phyloP scores from a whole-genome alignment of 495 filamentous ascomycete genomes.

The Annulohypoxylon stygium region DNA sequence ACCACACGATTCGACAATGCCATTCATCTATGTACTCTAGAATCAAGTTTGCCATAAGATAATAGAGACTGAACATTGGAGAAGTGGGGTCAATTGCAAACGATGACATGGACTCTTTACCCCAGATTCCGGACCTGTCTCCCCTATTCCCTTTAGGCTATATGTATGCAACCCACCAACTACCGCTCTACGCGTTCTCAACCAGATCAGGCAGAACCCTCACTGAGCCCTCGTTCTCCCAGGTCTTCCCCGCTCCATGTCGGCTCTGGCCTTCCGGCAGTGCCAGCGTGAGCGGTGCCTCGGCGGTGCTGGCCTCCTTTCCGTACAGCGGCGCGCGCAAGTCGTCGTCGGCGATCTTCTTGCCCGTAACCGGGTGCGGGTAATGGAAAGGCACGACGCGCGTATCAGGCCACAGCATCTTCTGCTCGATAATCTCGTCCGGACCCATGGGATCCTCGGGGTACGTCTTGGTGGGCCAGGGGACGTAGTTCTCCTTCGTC shows the following conservation, averaged over 20 bases:
- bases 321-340: constrained; percentile 63
- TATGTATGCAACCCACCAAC: constrained; percentile 43
- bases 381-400: constrained; percentile 69
- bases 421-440: constrained; percentile 66
- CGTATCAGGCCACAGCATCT: constrained; percentile 68
- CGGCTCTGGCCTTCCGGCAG: constrained; percentile 57
- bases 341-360: constrained; percentile 58
- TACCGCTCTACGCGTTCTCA: constrained; percentile 49
- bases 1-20: constrained; percentile 13
- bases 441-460: constrained; percentile 65
- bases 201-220: constrained; percentile 58
- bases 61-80: constrained; percentile 30
- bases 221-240: constrained; percentile 50
- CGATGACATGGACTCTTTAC: constrained; percentile 33
- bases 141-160: constrained; percentile 51
- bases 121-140: constrained; percentile 32
- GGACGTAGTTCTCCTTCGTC: constrained; percentile 65
- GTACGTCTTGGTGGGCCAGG: constrained; percentile 58
- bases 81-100: constrained; percentile 42
- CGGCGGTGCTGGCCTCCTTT: constrained; percentile 52
- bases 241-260: constrained; percentile 53
- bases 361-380: constrained; percentile 66
- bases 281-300: constrained; percentile 59
- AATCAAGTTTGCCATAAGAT: constrained; percentile 23
- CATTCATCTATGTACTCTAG: constrained; percentile 25